Base-by-base conservation (phyloP, 2,329 filamentous ascomycete genomes). In the Paradendryphiella salina region DNA sequence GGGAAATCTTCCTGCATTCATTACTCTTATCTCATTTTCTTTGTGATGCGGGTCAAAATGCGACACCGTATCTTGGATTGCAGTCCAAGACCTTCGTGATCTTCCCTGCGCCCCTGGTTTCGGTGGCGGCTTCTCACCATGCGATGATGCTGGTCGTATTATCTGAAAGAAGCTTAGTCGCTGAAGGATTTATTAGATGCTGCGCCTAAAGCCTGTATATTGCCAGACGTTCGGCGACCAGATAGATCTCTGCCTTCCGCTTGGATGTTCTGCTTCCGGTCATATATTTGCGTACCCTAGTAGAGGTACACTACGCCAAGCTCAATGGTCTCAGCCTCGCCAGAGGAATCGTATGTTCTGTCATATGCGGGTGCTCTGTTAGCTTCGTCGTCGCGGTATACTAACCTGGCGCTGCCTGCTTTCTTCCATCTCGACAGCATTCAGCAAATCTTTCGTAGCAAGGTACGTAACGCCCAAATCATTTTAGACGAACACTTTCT, bases 321-420 rank as follows among this genome's bases (percentile, higher is more conserved):
- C 54, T 60, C 62, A 55, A 52, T 46, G 39, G 50, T 57, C 60
- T 57, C 59, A 67, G 64, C 64, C 63, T 53, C 60, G 59, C 57
- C 57, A 64, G 48, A 48, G 57, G 59, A 64, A 59, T 52, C 29
- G 44, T 46, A 59, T 53, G 49, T 52, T 60, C 57, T 52, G 42
- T 56, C 47, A 59, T 60, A 59, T 64, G 59, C 58, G 59, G 51
- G 54, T 48, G 50, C 46, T 51, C 56, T 39, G 50, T 41, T 52
- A 60, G 54, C 46, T 48, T 53, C 39, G 43, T 54, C 54, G 48
- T 56, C 50, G 47, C 54, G 52, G 60, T 69, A 70, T 70, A 69
- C 58, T 60, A 60, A 59, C 56, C 26, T 57, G 47, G 48, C 58
- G 56, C 62, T 60, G 54, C 59, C 51, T 44, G 23, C 34, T 23